Percentiles rank a stretch among this genome's conserved stretches.
These are phyloP conservation scores for Pichia sp. DNA, from an alignment of 1,139 yeast species.

Conservation along the genomic window DNA sequence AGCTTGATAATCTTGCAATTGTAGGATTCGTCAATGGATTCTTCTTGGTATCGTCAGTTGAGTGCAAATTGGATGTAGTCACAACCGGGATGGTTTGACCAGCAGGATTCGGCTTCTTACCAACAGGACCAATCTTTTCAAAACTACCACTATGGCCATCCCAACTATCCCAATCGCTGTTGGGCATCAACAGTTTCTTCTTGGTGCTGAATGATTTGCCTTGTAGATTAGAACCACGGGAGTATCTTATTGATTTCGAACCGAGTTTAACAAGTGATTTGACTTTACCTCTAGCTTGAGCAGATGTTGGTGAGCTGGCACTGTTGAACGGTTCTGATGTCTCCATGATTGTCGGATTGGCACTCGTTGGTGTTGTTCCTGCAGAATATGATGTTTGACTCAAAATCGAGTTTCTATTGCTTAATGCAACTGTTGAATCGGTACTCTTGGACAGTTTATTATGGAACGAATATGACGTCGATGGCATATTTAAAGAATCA, in stretches of 20 bases:
- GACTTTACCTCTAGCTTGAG: constrained; percentile 9
- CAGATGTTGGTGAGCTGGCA: background rate
- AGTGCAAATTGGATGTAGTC: constrained; percentile 30
- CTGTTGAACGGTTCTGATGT: background rate
- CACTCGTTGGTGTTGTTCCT: constrained; percentile 2
- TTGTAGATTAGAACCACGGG: background rate
- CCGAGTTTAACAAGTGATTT: constrained; percentile 15
- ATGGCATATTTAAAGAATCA: background rate
- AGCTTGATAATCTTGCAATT: background rate
- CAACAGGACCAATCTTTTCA: constrained; percentile 34
- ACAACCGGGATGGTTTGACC: constrained; percentile 33
- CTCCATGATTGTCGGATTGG: background rate
- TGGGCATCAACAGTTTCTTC: constrained; percentile 3
- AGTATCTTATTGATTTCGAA: constrained; percentile 14
- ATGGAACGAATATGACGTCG: background rate
- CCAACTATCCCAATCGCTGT: constrained; percentile 15
- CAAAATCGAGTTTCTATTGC: constrained; percentile 1
- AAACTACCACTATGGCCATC: constrained; percentile 25
- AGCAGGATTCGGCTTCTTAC: constrained; percentile 31
- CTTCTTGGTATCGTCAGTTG: constrained; percentile 11
- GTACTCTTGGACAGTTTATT: constrained; percentile 6
- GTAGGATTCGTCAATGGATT: background rate
- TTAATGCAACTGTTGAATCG: constrained; percentile 6
- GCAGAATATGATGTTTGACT: constrained; percentile 1
- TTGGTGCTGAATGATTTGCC: constrained; percentile 4